Evolutionary conservation across 1,139 yeast species (phyloP).

Genomic region (Zygoascus sp.): DNA sequence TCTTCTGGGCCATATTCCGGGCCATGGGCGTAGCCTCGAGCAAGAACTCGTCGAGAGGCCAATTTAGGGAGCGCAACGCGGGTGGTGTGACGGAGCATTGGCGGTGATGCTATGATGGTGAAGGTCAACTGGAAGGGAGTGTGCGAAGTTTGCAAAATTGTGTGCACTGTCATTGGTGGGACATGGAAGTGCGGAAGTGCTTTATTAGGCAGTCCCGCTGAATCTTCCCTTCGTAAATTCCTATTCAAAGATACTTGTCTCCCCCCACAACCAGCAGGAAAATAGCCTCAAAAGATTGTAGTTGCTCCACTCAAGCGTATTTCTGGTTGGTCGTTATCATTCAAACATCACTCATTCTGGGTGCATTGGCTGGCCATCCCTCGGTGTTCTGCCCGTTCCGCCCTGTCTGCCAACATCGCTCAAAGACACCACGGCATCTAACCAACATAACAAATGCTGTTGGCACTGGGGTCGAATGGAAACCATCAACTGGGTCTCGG

Average conservation of each 20-base stretch:
- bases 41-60: slow-evolving; percentile 5
- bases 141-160: slow-evolving; percentile 3
- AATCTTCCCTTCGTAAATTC: too few relatives aligned
- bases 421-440: not conserved
- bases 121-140: not conserved
- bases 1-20: slow-evolving; percentile 14
- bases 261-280: too few relatives aligned
- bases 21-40: slow-evolving; percentile 9
- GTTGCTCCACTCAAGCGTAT: too few relatives aligned
- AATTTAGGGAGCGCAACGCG: not conserved
- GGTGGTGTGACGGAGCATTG: slow-evolving; percentile 2
- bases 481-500: slow-evolving; percentile 64
- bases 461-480: slow-evolving; percentile 83
- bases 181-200: not conserved
- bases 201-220: not conserved
- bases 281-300: too few relatives aligned
- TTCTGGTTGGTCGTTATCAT: too few relatives aligned
- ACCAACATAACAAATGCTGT: slow-evolving; percentile 25
- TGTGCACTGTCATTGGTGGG: slow-evolving; percentile 7
- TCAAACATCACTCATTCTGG: too few relatives aligned
- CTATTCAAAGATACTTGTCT: too few relatives aligned
- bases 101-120: not conserved
- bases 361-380: too few relatives aligned
- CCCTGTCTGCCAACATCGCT: too few relatives aligned
- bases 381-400: too few relatives aligned